Conservation (phyloP, 805 yeast species). For the Lipomyces orientalis region DNA sequence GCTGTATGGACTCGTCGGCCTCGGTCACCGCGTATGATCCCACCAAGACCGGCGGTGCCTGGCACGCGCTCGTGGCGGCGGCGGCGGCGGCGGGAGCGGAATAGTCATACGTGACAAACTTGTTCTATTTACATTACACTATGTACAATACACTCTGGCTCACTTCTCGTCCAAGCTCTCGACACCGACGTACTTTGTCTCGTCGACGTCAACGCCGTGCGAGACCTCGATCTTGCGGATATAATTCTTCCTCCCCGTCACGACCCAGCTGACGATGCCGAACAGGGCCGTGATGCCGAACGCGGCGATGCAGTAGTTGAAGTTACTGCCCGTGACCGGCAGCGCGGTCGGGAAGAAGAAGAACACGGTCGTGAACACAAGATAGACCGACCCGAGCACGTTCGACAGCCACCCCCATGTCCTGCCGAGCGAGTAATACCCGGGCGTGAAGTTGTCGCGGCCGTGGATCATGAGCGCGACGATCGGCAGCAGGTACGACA, state of each 20-base stretch:
- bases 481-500: slow-evolving; percentile 37
- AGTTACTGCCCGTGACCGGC: slow-evolving; percentile 42
- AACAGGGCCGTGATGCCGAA: slow-evolving; percentile 41
- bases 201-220: slow-evolving; percentile 11
- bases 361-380: slow-evolving; percentile 38
- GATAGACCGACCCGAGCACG: slow-evolving; percentile 34
- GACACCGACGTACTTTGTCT: too few relatives aligned
- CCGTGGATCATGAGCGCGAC: slow-evolving; percentile 32
- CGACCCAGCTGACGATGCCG: slow-evolving; percentile 32
- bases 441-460: slow-evolving; percentile 28
- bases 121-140: too few relatives aligned
- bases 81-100: too few relatives aligned
- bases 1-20: not conserved
- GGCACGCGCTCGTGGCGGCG: not conserved
- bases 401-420: slow-evolving; percentile 34
- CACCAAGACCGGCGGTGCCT: not conserved
- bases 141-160: too few relatives aligned
- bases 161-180: too few relatives aligned
- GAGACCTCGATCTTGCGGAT: slow-evolving; percentile 28
- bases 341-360: slow-evolving; percentile 42
- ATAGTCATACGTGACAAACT: too few relatives aligned
- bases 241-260: slow-evolving; percentile 30
- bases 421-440: slow-evolving; percentile 34
- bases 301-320: slow-evolving; percentile 42
- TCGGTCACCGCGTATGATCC: not conserved